phyloP scores from a whole-genome alignment of 352 stramenopile genomes.

The Nothophytophthora sp. region DNA sequence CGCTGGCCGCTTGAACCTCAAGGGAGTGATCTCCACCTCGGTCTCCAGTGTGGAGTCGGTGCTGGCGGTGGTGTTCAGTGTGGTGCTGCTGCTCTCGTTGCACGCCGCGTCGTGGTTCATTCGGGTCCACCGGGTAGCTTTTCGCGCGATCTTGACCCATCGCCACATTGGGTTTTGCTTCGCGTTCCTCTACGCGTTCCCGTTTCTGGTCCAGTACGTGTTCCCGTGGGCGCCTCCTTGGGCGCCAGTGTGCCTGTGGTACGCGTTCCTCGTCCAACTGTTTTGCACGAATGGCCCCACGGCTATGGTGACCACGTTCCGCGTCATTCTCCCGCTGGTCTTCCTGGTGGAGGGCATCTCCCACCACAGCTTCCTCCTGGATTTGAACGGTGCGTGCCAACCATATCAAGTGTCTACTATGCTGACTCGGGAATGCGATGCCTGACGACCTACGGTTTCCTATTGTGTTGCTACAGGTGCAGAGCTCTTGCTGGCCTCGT shows the following conservation, averaged over 20 bases:
- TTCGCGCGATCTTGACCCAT: constrained; percentile 81
- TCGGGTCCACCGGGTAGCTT: constrained; percentile 78
- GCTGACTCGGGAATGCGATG: too few species aligned
- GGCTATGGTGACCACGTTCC: constrained; percentile 87
- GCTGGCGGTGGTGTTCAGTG: constrained; percentile 63
- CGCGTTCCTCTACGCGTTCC: constrained; percentile 86
- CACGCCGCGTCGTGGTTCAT: constrained; percentile 80
- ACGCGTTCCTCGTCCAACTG: constrained; percentile 88
- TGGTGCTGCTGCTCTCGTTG: constrained; percentile 66
- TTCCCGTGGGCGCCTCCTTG: constrained; percentile 89
- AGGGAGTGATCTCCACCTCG: constrained; percentile 30
- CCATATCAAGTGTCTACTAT: neutral
- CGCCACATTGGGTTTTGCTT: constrained; percentile 89
- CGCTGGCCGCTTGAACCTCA: constrained; percentile 47
- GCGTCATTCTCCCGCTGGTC: constrained; percentile 79
- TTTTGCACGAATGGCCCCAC: constrained; percentile 84
- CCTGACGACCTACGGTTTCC: neutral
- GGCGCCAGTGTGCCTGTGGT: constrained; percentile 89
- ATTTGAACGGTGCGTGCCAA: constrained; percentile 79
- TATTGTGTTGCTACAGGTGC: constrained; percentile 53
- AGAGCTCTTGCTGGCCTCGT: constrained; percentile 82
- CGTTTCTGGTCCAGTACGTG: constrained; percentile 85
- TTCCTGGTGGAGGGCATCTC: constrained; percentile 89
- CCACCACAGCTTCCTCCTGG: constrained; percentile 89
- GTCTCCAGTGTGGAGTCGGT: constrained; percentile 69